A percentile compares a stretch with the other conserved stretches of the same genome.
These are phyloP conservation scores for Pleoardoris graminearum DNA, from an alignment of 2,329 filamentous ascomycete species.

Conservation along the genomic window DNA sequence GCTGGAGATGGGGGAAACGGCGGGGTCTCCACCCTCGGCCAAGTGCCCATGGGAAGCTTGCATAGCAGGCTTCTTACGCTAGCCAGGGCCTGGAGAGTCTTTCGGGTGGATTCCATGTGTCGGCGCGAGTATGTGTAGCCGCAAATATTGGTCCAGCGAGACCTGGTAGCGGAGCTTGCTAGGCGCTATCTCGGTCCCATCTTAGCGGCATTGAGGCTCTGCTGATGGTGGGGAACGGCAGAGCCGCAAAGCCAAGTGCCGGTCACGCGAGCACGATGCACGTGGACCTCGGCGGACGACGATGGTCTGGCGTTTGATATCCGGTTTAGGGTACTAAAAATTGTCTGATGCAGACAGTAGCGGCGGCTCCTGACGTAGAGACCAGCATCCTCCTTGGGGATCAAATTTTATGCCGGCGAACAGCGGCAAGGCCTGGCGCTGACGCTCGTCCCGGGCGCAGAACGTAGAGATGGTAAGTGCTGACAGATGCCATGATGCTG, in stretches of 20 bases:
- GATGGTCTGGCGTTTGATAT: not conserved
- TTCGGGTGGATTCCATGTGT: constrained; percentile 4
- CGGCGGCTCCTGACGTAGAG: not conserved
- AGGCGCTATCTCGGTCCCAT: not conserved
- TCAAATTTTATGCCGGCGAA: not conserved
- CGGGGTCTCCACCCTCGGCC: constrained; percentile 31
- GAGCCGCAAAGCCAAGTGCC: not conserved
- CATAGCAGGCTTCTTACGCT: constrained; percentile 20
- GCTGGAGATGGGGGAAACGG: constrained; percentile 17
- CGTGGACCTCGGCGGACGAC: not conserved
- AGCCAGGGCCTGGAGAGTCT: constrained; percentile 11
- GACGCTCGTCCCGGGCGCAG: not conserved
- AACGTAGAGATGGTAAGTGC: not conserved
- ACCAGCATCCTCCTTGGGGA: not conserved
- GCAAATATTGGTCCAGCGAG: not conserved
- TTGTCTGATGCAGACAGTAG: not conserved
- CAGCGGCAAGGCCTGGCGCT: not conserved
- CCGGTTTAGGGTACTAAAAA: not conserved
- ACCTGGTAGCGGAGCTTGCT: not conserved
- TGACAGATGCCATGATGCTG: not conserved
- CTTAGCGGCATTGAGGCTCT: constrained; percentile 5
- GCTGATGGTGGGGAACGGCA: constrained; percentile 1
- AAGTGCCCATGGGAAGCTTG: constrained; percentile 27
- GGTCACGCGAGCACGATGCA: not conserved
- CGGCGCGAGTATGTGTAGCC: not conserved